phyloP scores from a whole-genome alignment of 345 rosid species.

The Cochlearia excelsa region DNA sequence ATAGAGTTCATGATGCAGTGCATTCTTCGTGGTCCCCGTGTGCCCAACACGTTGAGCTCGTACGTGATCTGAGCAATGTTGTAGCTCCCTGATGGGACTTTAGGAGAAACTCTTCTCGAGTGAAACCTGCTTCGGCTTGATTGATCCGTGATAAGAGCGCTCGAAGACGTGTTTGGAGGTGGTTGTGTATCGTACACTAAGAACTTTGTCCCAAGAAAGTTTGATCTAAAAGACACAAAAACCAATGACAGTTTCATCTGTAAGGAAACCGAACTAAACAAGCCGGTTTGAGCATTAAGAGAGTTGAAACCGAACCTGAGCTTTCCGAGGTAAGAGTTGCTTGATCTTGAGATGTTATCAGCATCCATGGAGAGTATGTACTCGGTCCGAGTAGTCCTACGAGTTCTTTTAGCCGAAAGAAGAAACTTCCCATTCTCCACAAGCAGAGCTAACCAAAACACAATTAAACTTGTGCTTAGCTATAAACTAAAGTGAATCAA shows the following conservation, averaged over 20 bases:
- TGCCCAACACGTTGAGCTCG: constrained; percentile 60
- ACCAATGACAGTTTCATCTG: neutral
- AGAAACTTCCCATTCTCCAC: constrained; percentile 72
- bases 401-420: constrained; percentile 64
- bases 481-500: constrained; percentile 2
- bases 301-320: constrained; percentile 44
- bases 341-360: constrained; percentile 62
- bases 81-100: constrained; percentile 60
- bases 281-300: neutral
- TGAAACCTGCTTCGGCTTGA: constrained; percentile 52
- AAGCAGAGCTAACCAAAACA: constrained; percentile 41
- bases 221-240: constrained; percentile 43
- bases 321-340: constrained; percentile 62
- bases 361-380: constrained; percentile 70
- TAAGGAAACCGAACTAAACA: neutral
- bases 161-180: constrained; percentile 41
- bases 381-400: constrained; percentile 64
- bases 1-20: constrained; percentile 62
- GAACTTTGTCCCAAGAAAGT: constrained; percentile 66
- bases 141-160: constrained; percentile 42
- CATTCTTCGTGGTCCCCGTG: constrained; percentile 67
- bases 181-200: constrained; percentile 64
- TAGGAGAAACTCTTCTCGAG: constrained; percentile 62
- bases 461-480: constrained; percentile 3
- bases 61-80: constrained; percentile 54